Evolutionary conservation across 2,329 filamentous ascomycete genomes (phyloP).

Genomic region (Cercospora sp.): DNA sequence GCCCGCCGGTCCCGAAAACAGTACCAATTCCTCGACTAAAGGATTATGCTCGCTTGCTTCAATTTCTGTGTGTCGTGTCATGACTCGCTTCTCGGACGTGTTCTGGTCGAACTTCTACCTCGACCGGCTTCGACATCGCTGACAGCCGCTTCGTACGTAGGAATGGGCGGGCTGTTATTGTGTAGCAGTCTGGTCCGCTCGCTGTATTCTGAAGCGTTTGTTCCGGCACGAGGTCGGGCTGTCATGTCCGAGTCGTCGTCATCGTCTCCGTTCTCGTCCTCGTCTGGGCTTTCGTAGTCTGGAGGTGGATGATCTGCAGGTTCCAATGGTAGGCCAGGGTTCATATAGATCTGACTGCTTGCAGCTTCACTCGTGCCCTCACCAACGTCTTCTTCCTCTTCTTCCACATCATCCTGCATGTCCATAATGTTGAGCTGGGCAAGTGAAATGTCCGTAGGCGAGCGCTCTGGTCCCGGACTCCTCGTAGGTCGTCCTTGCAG

Average conservation of each 20-base stretch:
- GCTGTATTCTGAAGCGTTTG: slow-evolving; percentile 19
- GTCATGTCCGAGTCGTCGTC: slow-evolving; percentile 29
- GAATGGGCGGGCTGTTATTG: slow-evolving; percentile 64
- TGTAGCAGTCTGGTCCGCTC: slow-evolving; percentile 18
- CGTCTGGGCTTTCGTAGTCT: slow-evolving; percentile 50
- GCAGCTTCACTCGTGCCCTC: slow-evolving; percentile 32
- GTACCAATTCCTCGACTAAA: neutral
- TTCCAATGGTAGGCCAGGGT: slow-evolving; percentile 36
- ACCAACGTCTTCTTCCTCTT: slow-evolving; percentile 41
- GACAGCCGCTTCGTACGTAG: slow-evolving; percentile 78
- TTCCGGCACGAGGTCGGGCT: slow-evolving; percentile 26
- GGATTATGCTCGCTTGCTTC: slow-evolving; percentile 5
- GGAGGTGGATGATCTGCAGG: slow-evolving; percentile 46
- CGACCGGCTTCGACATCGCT: slow-evolving; percentile 32
- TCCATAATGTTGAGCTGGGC: slow-evolving; percentile 76
- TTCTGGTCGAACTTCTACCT: slow-evolving; percentile 33
- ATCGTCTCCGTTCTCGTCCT: slow-evolving; percentile 28
- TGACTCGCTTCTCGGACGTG: slow-evolving; percentile 23
- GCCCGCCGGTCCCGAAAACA: neutral
- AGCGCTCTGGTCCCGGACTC: slow-evolving; percentile 84
- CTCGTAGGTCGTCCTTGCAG: slow-evolving; percentile 66
- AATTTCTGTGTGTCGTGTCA: slow-evolving; percentile 16
- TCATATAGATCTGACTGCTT: slow-evolving; percentile 25
- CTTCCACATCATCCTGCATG: slow-evolving; percentile 45
- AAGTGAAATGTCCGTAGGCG: slow-evolving; percentile 93